A percentile compares a stretch with the other conserved stretches of the same genome.
Evolutionary conservation across 2,329 filamentous ascomycete genomes (phyloP).

Genomic region (Akanthomyces uredinophilus): DNA sequence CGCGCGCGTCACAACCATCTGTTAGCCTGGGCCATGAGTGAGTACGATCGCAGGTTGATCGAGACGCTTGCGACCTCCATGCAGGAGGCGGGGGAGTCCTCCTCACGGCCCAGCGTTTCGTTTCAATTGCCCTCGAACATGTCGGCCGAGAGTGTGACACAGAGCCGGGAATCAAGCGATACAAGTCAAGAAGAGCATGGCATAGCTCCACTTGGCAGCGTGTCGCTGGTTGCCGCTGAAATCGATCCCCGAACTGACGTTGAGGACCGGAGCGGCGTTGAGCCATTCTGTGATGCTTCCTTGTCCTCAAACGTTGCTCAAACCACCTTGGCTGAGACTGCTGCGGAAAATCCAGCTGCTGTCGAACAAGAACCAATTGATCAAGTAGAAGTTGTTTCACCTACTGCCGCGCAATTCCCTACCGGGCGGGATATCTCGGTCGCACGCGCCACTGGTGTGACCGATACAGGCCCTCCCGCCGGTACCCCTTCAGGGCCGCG

Average conservation of each 20-base stretch:
- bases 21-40: background rate
- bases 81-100: background rate
- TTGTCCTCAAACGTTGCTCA: background rate
- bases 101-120: background rate
- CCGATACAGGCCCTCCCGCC: background rate
- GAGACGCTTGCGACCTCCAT: background rate
- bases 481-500: background rate
- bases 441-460: background rate
- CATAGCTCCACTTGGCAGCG: too few relatives aligned
- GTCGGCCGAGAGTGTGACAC: background rate
- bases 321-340: background rate
- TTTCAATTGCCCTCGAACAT: background rate
- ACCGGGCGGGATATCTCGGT: background rate
- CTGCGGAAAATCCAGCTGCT: too few relatives aligned
- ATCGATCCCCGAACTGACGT: background rate
- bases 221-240: background rate
- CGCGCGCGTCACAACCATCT: background rate
- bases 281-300: background rate
- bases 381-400: background rate
- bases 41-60: background rate
- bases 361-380: background rate
- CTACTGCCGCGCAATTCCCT: background rate
- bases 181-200: background rate
- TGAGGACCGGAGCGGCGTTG: background rate
- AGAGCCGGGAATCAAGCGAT: background rate